These are phyloP conservation scores for Chamaenerion angustifolium DNA, from an alignment of 345 rosid species.

Conservation along the genomic window DNA sequence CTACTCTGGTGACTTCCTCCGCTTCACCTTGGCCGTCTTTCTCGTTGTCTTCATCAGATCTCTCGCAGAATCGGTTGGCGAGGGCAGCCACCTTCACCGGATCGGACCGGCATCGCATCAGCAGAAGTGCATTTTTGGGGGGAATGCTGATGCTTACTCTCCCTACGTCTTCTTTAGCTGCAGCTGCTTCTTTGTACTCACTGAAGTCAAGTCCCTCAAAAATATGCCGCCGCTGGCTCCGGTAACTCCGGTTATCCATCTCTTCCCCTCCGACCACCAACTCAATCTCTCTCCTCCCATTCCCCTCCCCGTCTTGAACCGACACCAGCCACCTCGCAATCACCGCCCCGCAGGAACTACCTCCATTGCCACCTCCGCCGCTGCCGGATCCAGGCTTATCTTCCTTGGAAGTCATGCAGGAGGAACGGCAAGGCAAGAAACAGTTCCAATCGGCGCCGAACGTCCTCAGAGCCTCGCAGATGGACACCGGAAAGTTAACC, in stretches of 20 bases:
- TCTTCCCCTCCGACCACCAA: constrained; percentile 18
- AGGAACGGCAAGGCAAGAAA: constrained; percentile 69
- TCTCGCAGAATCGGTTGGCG: constrained; percentile 56
- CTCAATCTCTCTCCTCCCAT: constrained; percentile 57
- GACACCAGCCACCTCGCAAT: constrained; percentile 76
- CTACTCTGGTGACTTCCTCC: constrained; percentile 1
- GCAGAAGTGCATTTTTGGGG: constrained; percentile 73
- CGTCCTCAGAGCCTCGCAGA: constrained; percentile 69
- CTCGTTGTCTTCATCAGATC: constrained; percentile 22
- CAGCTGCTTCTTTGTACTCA: constrained; percentile 19
- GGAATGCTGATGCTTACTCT: constrained; percentile 54
- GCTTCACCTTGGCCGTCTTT: constrained; percentile 5
- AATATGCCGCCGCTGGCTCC: constrained; percentile 56
- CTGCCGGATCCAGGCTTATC: constrained; percentile 9
- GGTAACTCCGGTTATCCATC: constrained; percentile 23
- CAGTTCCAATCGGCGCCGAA: constrained; percentile 84
- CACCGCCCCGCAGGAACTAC: constrained; percentile 52
- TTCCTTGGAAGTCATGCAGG: constrained; percentile 37
- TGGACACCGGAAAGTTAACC: constrained; percentile 74
- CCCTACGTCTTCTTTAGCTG: constrained; percentile 23
- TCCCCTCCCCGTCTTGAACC: constrained; percentile 51
- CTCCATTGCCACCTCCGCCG: constrained; percentile 6
- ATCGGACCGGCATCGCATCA: constrained; percentile 95
- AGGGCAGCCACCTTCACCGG: constrained; percentile 89
- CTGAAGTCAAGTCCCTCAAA: constrained; percentile 51